Percentiles rank a stretch among this genome's conserved stretches.
These are phyloP conservation scores for Mycena alexandri DNA, from an alignment of 768 basidiomycete species.

Conservation along the genomic window DNA sequence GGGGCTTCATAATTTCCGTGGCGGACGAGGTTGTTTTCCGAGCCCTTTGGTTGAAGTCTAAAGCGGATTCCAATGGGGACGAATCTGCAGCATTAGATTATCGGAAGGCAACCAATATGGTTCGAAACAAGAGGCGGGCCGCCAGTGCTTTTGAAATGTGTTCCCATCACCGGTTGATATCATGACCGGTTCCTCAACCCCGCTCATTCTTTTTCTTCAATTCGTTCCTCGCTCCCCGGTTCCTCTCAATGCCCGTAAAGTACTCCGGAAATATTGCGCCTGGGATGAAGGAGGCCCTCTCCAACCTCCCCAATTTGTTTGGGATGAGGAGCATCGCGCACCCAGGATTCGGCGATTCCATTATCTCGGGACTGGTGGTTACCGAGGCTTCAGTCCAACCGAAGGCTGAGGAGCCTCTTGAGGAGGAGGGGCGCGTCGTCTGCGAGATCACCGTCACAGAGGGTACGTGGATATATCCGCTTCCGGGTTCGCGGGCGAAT, in stretches of 20 bases:
- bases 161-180: no score
- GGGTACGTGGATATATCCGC: slow-evolving; percentile 36
- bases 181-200: no score
- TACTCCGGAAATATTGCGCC: not conserved
- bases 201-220: no score
- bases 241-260: not conserved
- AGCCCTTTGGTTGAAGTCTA: no score
- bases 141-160: no score
- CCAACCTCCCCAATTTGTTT: not conserved
- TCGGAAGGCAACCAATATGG: no score
- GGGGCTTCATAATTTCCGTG: no score
- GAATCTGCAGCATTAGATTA: no score
- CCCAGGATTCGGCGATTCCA: slow-evolving; percentile 36
- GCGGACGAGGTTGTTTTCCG: no score
- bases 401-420: slow-evolving; percentile 46
- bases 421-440: slow-evolving; percentile 45
- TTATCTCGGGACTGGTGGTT: slow-evolving; percentile 36
- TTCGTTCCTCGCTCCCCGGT: no score
- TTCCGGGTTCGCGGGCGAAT: not conserved
- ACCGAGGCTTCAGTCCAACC: slow-evolving; percentile 41
- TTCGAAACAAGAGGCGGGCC: no score
- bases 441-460: slow-evolving; percentile 44
- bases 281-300: not conserved
- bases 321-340: not conserved
- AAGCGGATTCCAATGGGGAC: no score